Evolutionary conservation across 2,329 filamentous ascomycete species (phyloP), one percentile per base, ranked within the genome.

Genomic region (Aspergillus sp.): DNA sequence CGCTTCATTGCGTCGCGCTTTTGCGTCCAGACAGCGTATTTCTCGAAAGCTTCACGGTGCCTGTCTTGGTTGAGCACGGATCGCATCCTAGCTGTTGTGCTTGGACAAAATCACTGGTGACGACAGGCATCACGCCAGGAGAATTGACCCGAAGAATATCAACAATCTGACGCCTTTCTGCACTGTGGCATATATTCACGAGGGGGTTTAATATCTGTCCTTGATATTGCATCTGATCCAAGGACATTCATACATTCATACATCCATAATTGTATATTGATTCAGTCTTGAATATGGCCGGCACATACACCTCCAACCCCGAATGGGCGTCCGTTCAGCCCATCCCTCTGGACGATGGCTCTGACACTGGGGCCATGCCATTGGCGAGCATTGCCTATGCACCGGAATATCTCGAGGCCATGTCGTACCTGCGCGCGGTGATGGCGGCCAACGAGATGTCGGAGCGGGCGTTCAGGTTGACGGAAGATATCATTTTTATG

Each of bases 381-480:
- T 79, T 98, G 48, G 91, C 91, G n/a, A 81, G 84, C 49, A 98
- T 98, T 67, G 84, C 90, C 48, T 98, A 98, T 68, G 81, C 85
- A 2, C 82, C 88, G 30, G 85, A 93, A 53, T 98, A 98, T 67
- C 81, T 84, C 52, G 90, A 96, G 73, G 90, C 88, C 41, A 93
- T 94, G 71, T 83, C 86, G 40, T 98, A 97, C 69, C 80, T 98
- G 45, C 86, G 93, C 51, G 90, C 93, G 51, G 80, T 95, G 57
- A 98, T 98, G 91, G 86, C 87, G 9, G 76, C 74, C 42, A 85
- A 94, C 63, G 93, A 98, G 68, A 79, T 85, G 73, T 89, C 86
- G 27, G 78, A 83, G 26, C 80, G 93, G 42, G 86, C 82, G 33
- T 77, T 98, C 39, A 78, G 75, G 30, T 79, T 98, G 52, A 98